These are phyloP conservation scores for Phytophthora capsici DNA, from an alignment of 352 stramenopile genomes.

Conservation along the genomic window DNA sequence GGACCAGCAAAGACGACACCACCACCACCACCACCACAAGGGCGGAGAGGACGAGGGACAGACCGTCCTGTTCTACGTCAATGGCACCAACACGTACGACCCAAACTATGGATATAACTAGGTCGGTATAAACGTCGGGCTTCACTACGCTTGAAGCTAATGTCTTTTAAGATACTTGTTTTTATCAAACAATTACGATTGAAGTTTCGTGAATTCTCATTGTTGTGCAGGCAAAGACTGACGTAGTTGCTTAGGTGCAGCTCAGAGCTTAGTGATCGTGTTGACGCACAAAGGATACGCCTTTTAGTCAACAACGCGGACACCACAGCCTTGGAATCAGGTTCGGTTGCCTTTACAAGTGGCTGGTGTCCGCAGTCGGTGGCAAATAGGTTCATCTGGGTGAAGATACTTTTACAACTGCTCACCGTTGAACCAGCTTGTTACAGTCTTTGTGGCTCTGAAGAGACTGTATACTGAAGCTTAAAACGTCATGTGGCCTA, in stretches of 20 bases:
- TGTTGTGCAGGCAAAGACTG: too few species aligned
- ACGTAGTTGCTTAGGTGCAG: background rate
- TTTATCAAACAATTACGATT: background rate
- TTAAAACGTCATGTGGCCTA: too few species aligned
- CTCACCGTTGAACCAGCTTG: background rate
- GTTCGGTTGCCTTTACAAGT: background rate
- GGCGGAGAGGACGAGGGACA: slow-evolving; percentile 2
- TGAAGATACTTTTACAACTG: background rate
- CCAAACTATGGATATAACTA: slow-evolving; percentile 1
- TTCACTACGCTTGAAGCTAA: background rate
- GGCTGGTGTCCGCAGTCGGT: background rate
- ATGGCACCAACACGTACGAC: slow-evolving; percentile 39
- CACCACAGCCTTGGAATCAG: background rate
- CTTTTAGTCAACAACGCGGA: too few species aligned
- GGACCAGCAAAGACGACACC: slow-evolving; percentile 14
- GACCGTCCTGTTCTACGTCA: slow-evolving; percentile 42
- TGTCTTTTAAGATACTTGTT: background rate
- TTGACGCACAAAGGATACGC: slow-evolving; percentile 3
- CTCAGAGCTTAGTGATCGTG: background rate
- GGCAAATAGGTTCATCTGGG: background rate
- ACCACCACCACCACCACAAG: slow-evolving; percentile 13
- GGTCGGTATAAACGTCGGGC: background rate
- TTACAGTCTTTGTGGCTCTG: background rate
- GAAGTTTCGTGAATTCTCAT: background rate
- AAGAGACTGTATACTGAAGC: too few species aligned